Percentiles rank a stretch among this genome's conserved stretches.
Conservation (phyloP, 495 filamentous ascomycete genomes). For the Penicillium antarcticum region DNA sequence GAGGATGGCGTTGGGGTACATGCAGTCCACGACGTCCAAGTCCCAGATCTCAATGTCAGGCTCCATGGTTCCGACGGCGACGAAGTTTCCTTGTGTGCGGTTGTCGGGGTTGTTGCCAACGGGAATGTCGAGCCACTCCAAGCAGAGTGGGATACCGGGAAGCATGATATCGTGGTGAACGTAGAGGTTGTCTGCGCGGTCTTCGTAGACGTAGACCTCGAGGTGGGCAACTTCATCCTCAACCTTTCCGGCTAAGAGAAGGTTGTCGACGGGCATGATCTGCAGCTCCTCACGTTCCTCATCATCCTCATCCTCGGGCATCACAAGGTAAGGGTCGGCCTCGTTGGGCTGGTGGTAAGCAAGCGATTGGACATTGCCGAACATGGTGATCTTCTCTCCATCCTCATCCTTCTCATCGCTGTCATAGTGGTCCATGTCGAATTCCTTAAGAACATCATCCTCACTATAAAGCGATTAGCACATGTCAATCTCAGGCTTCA, state of each 20-base stretch:
- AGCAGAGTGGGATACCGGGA: conserved; percentile 88
- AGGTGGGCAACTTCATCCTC: conserved; percentile 97
- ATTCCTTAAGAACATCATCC: conserved; percentile 90
- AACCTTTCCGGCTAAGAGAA: conserved; percentile 85
- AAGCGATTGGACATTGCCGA: conserved; percentile 88
- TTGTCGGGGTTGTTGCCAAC: conserved; percentile 64
- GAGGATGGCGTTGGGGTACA: conserved; percentile 96
- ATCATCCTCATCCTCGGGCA: conserved; percentile 70
- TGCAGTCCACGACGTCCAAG: conserved; percentile 88
- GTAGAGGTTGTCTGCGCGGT: conserved; percentile 89
- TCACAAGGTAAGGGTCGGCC: conserved; percentile 92
- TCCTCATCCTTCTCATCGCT: conserved; percentile 69
- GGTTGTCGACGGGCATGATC: conserved; percentile 86
- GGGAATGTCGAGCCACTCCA: conserved; percentile 91
- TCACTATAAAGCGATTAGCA: conserved; percentile 43
- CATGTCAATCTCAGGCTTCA: background rate
- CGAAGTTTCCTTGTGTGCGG: conserved; percentile 71
- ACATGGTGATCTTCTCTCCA: conserved; percentile 78
- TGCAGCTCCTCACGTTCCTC: conserved; percentile 94
- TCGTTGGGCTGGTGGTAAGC: conserved; percentile 91
- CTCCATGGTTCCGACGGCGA: conserved; percentile 94
- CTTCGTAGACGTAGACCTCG: conserved; percentile 97
- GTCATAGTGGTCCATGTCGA: conserved; percentile 93
- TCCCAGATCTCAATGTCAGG: conserved; percentile 99
- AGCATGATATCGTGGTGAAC: conserved; percentile 99